Percentiles rank a stretch among this genome's conserved stretches.
Evolutionary conservation across 2,329 filamentous ascomycete genomes (phyloP).

Genomic region (Colletotrichum lupini): DNA sequence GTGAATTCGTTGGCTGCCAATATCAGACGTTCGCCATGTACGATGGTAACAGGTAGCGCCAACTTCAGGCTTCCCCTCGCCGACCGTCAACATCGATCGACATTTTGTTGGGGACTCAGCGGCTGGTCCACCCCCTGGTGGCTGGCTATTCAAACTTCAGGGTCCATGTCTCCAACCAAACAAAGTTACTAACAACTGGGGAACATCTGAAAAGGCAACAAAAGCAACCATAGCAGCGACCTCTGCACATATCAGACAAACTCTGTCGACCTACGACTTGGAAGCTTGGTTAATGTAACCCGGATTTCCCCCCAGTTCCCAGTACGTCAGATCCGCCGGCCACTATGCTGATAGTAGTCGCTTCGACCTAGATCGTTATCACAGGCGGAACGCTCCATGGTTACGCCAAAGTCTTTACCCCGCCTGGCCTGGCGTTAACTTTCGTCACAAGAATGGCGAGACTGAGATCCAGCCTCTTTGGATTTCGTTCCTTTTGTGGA

Average conservation of each 20-base stretch:
- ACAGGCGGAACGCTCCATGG: neutral
- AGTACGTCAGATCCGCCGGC: neutral
- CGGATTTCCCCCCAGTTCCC: neutral
- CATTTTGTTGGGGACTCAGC: constrained; percentile 4
- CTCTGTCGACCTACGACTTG: constrained; percentile 25
- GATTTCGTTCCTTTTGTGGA: neutral
- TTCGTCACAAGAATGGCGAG: neutral
- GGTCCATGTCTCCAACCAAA: neutral
- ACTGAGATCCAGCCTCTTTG: neutral
- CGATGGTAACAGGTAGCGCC: neutral
- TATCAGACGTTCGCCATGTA: constrained; percentile 9
- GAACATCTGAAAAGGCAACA: constrained; percentile 1
- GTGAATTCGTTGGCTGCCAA: neutral
- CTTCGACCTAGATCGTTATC: neutral
- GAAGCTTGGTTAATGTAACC: constrained; percentile 16
- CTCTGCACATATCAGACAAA: constrained; percentile 22
- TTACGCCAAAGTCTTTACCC: neutral
- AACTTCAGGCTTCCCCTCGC: constrained; percentile 20
- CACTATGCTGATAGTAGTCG: neutral
- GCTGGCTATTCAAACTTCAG: neutral
- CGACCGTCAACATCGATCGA: constrained; percentile 11
- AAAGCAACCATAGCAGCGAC: constrained; percentile 8
- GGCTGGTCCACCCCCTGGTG: neutral
- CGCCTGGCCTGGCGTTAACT: neutral
- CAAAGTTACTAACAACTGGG: neutral